phyloP scores from a whole-genome alignment of 148 eudicot genomes.

The Rhododendron ferrugineum region DNA sequence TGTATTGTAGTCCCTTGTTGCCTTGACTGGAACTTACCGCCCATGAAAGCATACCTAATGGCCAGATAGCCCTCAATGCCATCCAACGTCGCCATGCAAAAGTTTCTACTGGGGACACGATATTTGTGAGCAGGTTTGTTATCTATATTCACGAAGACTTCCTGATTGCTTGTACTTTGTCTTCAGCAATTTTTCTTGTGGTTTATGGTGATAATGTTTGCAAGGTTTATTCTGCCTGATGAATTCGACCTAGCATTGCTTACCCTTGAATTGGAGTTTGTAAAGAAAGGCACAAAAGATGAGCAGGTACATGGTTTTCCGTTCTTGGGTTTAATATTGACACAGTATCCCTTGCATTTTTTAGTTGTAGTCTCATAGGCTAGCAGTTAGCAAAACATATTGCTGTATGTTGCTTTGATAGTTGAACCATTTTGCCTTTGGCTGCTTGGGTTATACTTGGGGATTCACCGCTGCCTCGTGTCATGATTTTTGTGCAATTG shows the following conservation, averaged over 20 bases:
- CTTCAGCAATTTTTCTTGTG: conserved; percentile 7
- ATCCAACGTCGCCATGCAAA: conserved; percentile 60
- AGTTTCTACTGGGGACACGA: conserved; percentile 57
- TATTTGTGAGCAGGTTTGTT: conserved; percentile 56
- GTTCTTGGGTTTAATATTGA: neutral
- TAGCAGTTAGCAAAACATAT: neutral
- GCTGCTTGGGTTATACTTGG: conserved; percentile 7
- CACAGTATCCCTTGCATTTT: neutral
- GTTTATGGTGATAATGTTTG: conserved; percentile 4
- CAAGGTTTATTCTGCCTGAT: conserved; percentile 73
- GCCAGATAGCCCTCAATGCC: conserved; percentile 62
- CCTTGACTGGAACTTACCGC: conserved; percentile 48
- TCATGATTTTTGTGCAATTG: neutral
- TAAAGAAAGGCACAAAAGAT: conserved; percentile 61
- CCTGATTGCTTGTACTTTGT: neutral
- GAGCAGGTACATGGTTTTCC: conserved; percentile 46
- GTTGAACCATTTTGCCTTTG: neutral
- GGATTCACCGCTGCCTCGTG: neutral
- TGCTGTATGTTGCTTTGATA: neutral
- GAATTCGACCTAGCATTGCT: conserved; percentile 69
- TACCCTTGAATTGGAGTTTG: conserved; percentile 80
- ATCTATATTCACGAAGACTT: neutral
- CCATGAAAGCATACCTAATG: conserved; percentile 49
- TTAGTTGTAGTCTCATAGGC: neutral
- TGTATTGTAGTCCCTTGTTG: conserved; percentile 4